Conservation (phyloP, 129 eudicot genomes). For the Saussurea involucrata region DNA sequence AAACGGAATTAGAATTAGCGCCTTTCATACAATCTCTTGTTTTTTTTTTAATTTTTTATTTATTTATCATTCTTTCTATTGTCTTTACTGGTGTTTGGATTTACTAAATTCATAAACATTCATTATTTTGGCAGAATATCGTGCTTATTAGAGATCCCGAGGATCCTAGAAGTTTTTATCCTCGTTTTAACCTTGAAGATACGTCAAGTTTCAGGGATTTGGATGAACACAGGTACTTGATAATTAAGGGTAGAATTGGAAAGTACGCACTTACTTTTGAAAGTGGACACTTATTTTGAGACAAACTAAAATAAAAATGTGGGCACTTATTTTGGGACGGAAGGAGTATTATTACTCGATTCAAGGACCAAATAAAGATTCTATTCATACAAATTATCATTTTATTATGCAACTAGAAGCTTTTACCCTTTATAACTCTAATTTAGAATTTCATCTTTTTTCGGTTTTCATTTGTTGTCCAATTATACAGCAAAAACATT, state of each 20-base stretch:
- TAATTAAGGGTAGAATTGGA: background rate
- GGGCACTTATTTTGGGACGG: no score
- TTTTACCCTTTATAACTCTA: background rate
- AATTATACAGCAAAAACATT: slow-evolving; percentile 68
- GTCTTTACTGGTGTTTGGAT: background rate
- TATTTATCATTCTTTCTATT: background rate
- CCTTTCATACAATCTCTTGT: background rate
- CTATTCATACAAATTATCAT: background rate
- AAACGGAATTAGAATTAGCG: background rate
- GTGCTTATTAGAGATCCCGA: slow-evolving; percentile 95
- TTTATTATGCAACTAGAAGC: background rate
- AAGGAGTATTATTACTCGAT: no score
- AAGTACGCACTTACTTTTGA: no score
- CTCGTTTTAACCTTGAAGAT: slow-evolving; percentile 97
- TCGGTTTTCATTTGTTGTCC: background rate
- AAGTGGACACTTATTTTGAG: no score
- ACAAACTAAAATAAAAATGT: no score
- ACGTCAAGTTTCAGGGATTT: slow-evolving; percentile 83
- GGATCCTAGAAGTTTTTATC: slow-evolving; percentile 77
- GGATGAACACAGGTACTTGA: slow-evolving; percentile 74
- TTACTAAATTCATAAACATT: background rate
- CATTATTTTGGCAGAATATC: slow-evolving; percentile 53
- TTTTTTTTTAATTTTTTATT: no score
- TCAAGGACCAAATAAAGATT: no score
- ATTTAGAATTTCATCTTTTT: background rate